These are phyloP conservation scores for Aspergillus quadrilineatus DNA, from an alignment of 2,329 filamentous ascomycete species.

Conservation along the genomic window DNA sequence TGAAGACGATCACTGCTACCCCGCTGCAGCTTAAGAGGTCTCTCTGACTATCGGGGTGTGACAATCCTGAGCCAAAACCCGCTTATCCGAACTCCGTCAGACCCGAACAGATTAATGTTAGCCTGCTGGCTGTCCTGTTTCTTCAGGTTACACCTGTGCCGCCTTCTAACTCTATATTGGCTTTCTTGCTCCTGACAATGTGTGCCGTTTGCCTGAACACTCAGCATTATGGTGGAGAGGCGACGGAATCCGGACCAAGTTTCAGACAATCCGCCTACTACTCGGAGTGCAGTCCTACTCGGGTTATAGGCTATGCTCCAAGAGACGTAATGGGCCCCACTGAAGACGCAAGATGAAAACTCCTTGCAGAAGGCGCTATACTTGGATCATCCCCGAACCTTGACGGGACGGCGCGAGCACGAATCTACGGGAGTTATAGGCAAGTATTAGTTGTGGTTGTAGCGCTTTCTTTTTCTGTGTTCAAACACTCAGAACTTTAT, in stretches of 20 bases:
- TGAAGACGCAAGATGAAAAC: constrained; percentile 8
- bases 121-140: constrained; percentile 1
- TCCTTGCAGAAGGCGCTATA: constrained; percentile 34
- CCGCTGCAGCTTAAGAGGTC: constrained; percentile 2
- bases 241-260: neutral
- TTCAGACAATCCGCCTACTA: neutral
- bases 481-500: constrained; percentile 9
- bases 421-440: constrained; percentile 19
- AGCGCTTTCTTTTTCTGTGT: constrained; percentile 7
- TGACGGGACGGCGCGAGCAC: constrained; percentile 39
- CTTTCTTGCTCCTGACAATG: neutral
- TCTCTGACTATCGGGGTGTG: constrained; percentile 2
- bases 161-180: neutral
- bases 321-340: neutral
- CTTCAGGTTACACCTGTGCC: neutral
- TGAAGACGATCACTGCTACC: neutral
- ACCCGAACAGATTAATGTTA: constrained; percentile 3
- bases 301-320: neutral
- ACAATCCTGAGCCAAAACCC: constrained; percentile 7
- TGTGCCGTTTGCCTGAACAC: neutral
- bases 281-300: neutral
- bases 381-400: constrained; percentile 33
- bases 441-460: neutral
- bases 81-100: constrained; percentile 5
- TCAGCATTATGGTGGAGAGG: neutral